Conservation (phyloP, 2,329 filamentous ascomycete species). For the Chaetomium olivaceum region DNA sequence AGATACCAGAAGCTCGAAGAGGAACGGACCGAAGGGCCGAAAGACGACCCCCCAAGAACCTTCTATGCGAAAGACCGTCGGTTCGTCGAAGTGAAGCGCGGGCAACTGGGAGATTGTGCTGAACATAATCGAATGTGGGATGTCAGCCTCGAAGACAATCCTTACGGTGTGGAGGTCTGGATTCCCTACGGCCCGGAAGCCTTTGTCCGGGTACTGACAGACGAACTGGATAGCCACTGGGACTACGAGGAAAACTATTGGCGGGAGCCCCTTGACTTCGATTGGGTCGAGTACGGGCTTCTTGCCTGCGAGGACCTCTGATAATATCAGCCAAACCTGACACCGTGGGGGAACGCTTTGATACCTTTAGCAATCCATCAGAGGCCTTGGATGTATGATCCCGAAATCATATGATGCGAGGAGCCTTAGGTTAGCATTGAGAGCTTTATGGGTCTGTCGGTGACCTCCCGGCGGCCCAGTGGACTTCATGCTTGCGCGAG, state of each 20-base stretch:
- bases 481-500: too few species aligned
- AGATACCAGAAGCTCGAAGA: too few species aligned
- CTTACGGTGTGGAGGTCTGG: too few species aligned
- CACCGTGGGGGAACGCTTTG: too few species aligned
- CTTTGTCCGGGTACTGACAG: background rate
- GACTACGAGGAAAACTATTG: too few species aligned
- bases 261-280: background rate
- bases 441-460: too few species aligned
- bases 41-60: background rate
- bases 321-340: too few species aligned
- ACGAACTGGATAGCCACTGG: background rate
- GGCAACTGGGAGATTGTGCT: background rate
- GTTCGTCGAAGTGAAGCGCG: background rate
- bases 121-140: background rate
- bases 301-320: background rate
- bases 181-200: background rate
- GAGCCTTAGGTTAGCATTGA: too few species aligned
- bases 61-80: constrained; percentile 1
- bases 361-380: too few species aligned
- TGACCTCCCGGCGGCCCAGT: too few species aligned
- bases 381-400: too few species aligned
- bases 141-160: background rate
- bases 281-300: background rate
- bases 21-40: background rate
- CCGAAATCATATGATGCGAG: too few species aligned